A percentile compares a stretch with the other conserved stretches of the same genome.
These are phyloP conservation scores for Termitomyces sp. DNA, from an alignment of 768 basidiomycete species.

Conservation along the genomic window DNA sequence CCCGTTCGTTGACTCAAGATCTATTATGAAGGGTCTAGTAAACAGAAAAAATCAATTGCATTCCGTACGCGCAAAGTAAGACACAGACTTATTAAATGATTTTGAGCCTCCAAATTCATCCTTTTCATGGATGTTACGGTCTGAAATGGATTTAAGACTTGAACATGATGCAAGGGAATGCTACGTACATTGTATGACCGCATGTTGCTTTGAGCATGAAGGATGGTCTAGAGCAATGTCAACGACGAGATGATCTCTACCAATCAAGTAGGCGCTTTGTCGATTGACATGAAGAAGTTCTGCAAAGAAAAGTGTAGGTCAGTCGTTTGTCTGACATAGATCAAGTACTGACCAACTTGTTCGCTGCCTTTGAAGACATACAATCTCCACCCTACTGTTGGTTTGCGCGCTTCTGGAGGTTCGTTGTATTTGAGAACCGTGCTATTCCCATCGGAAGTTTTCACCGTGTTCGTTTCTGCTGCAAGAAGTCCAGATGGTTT, in stretches of 20 bases:
- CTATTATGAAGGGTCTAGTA: conserved; percentile 91
- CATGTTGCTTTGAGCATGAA: conserved; percentile 97
- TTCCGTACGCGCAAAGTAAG: neutral
- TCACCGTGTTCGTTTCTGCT: conserved; percentile 92
- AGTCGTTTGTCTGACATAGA: neutral
- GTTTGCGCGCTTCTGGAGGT: conserved; percentile 96
- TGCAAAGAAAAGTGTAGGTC: conserved; percentile 22
- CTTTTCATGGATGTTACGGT: conserved; percentile 79
- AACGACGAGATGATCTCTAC: conserved; percentile 80
- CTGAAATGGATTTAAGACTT: conserved; percentile 28
- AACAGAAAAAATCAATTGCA: conserved; percentile 3
- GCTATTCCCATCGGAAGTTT: conserved; percentile 65
- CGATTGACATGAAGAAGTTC: conserved; percentile 89
- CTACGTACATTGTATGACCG: conserved; percentile 83
- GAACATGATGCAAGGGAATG: neutral
- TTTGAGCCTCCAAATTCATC: conserved; percentile 83
- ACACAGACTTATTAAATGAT: conserved; percentile 74
- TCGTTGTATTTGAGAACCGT: conserved; percentile 96
- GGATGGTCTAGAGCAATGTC: conserved; percentile 92
- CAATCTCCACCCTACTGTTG: conserved; percentile 82
- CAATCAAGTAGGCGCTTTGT: conserved; percentile 93
- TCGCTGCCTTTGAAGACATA: conserved; percentile 97
- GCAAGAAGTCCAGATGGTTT: conserved; percentile 84
- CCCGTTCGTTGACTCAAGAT: conserved; percentile 97
- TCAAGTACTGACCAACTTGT: conserved; percentile 67